phyloP scores from a whole-genome alignment of 768 basidiomycete genomes.

The Lactarius vividus region DNA sequence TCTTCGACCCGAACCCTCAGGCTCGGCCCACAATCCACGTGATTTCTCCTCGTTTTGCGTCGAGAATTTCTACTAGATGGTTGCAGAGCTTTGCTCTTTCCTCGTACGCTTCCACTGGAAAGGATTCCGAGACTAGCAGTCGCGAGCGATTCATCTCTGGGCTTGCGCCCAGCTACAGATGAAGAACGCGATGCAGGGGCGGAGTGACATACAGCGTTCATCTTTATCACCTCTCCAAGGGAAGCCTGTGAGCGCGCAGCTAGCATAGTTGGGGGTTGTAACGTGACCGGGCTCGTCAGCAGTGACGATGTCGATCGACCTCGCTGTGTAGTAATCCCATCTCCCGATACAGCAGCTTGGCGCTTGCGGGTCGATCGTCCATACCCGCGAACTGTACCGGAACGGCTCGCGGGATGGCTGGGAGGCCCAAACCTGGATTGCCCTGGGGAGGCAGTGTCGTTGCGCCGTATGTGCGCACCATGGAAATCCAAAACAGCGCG shows the following conservation, averaged over 20 bases:
- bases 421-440: slow-evolving; percentile 5
- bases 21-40: slow-evolving; percentile 32
- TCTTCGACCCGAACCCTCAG: slow-evolving; percentile 50
- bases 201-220: slow-evolving; percentile 64
- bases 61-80: slow-evolving; percentile 20
- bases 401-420: slow-evolving; percentile 17
- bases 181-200: slow-evolving; percentile 63
- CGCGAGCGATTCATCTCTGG: slow-evolving; percentile 16
- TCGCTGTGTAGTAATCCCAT: slow-evolving; percentile 9
- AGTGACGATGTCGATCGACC: slow-evolving; percentile 12
- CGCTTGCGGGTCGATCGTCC: slow-evolving; percentile 25
- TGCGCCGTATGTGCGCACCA: slow-evolving; percentile 47
- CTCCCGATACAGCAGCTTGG: slow-evolving; percentile 33
- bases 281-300: not conserved
- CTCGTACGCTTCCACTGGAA: slow-evolving; percentile 27
- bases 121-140: slow-evolving; percentile 10
- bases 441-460: slow-evolving; percentile 16
- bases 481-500: slow-evolving; percentile 53
- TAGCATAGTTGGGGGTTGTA: slow-evolving; percentile 23
- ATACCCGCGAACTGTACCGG: slow-evolving; percentile 28
- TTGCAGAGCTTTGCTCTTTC: slow-evolving; percentile 32
- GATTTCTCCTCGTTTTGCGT: slow-evolving; percentile 32
- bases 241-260: slow-evolving; percentile 33
- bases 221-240: slow-evolving; percentile 45
- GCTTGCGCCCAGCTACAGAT: slow-evolving; percentile 38